Percentiles rank a stretch among this genome's conserved stretches.
These are phyloP conservation scores for Boletus rubescentipes DNA, from an alignment of 768 basidiomycete genomes.

Conservation along the genomic window DNA sequence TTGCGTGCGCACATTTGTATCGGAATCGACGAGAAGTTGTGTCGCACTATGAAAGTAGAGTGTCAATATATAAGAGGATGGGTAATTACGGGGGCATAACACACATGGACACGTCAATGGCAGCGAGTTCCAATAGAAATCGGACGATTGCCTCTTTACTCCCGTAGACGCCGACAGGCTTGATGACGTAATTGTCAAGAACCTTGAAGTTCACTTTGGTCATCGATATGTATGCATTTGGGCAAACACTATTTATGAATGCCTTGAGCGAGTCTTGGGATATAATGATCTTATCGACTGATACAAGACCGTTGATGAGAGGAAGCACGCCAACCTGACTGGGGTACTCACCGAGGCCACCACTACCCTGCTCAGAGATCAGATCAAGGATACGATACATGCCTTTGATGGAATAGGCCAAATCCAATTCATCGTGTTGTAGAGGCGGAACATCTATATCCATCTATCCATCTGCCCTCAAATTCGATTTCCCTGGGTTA, in stretches of 20 bases:
- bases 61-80: neutral
- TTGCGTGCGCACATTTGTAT: neutral
- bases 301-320: neutral
- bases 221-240: slow-evolving; percentile 52
- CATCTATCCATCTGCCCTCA: no score
- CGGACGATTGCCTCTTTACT: slow-evolving; percentile 49
- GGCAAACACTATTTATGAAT: slow-evolving; percentile 48
- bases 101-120: slow-evolving; percentile 42
- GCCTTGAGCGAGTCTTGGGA: slow-evolving; percentile 46
- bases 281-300: slow-evolving; percentile 66
- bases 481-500: no score
- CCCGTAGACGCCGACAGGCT: slow-evolving; percentile 59
- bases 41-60: slow-evolving; percentile 1
- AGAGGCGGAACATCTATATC: no score
- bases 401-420: slow-evolving; percentile 38
- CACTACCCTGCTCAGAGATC: slow-evolving; percentile 48
- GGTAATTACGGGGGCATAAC: slow-evolving; percentile 7
- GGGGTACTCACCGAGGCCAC: slow-evolving; percentile 45
- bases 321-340: neutral
- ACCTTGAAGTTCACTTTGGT: slow-evolving; percentile 57
- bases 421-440: slow-evolving; percentile 19
- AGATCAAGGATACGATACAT: slow-evolving; percentile 56
- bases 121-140: slow-evolving; percentile 39
- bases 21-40: slow-evolving; percentile 16
- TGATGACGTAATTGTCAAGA: slow-evolving; percentile 45